Percentiles rank a stretch among this genome's conserved stretches.
Conservation (phyloP, 78 protist species). For the Thecamonas trahens region DNA sequence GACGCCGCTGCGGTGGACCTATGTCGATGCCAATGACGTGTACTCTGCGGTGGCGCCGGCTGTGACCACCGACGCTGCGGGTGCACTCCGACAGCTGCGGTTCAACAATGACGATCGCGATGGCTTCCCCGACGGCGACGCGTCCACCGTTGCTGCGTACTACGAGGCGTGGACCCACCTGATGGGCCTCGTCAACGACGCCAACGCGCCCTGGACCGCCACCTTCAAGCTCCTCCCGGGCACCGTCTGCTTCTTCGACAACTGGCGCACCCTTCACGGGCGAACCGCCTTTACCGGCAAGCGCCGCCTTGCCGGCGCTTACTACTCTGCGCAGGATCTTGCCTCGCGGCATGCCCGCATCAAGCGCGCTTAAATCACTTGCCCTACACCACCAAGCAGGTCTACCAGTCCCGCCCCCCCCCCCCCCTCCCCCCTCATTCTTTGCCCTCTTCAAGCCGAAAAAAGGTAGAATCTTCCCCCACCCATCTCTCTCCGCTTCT, state of each 20-base stretch:
- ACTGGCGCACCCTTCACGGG: constrained; percentile 42
- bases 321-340: no score
- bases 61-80: not conserved
- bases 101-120: constrained; percentile 34
- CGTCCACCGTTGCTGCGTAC: not conserved
- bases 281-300: constrained; percentile 31
- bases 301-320: constrained; percentile 16
- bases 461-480: no score
- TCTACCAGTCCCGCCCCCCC: no score
- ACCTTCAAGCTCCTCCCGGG: constrained; percentile 28
- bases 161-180: not conserved
- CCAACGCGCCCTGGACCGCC: not conserved
- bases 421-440: no score
- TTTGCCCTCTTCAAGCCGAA: no score
- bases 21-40: not conserved
- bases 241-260: constrained; percentile 23
- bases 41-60: not conserved
- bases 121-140: not conserved
- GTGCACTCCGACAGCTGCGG: not conserved
- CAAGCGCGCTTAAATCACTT: no score
- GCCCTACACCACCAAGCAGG: no score
- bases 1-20: not conserved
- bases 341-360: no score
- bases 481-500: no score
- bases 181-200: not conserved